Evolutionary conservation across 805 yeast genomes (phyloP).

Genomic region (Debaryomyces prosopidis): DNA sequence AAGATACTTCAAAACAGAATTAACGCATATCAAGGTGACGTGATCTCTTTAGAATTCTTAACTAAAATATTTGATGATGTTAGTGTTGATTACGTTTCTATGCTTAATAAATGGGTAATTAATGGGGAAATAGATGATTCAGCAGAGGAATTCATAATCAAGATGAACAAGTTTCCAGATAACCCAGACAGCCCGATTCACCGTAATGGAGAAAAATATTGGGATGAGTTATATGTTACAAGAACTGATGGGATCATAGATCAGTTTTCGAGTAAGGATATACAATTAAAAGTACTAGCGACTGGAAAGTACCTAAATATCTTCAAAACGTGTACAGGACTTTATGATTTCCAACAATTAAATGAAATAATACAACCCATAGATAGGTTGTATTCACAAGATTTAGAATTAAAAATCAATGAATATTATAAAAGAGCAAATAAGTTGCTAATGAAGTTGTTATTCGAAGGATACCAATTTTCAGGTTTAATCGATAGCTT

Average conservation of each 20-base stretch:
- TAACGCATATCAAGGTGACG: slow-evolving; percentile 65
- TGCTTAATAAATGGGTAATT: slow-evolving; percentile 79
- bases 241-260: slow-evolving; percentile 73
- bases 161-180: slow-evolving; percentile 37
- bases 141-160: slow-evolving; percentile 79
- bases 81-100: slow-evolving; percentile 60
- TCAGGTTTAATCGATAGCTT: slow-evolving; percentile 46
- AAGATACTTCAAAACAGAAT: slow-evolving; percentile 60
- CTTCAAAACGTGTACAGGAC: slow-evolving; percentile 57
- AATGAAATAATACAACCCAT: slow-evolving; percentile 29
- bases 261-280: slow-evolving; percentile 53
- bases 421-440: slow-evolving; percentile 72
- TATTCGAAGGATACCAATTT: slow-evolving; percentile 62
- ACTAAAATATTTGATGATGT: slow-evolving; percentile 54
- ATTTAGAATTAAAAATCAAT: slow-evolving; percentile 56
- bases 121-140: slow-evolving; percentile 77
- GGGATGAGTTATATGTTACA: slow-evolving; percentile 75
- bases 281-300: slow-evolving; percentile 65
- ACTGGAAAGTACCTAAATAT: slow-evolving; percentile 88
- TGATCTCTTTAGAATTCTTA: slow-evolving; percentile 52
- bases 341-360: slow-evolving; percentile 33
- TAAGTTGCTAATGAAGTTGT: slow-evolving; percentile 51
- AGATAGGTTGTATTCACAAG: slow-evolving; percentile 33
- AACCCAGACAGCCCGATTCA: slow-evolving; percentile 23
- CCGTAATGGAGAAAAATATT: slow-evolving; percentile 56